A percentile compares a stretch with the other conserved stretches of the same genome.
Evolutionary conservation across 2,329 filamentous ascomycete genomes (phyloP).

Genomic region (Cladophialophora immunda): DNA sequence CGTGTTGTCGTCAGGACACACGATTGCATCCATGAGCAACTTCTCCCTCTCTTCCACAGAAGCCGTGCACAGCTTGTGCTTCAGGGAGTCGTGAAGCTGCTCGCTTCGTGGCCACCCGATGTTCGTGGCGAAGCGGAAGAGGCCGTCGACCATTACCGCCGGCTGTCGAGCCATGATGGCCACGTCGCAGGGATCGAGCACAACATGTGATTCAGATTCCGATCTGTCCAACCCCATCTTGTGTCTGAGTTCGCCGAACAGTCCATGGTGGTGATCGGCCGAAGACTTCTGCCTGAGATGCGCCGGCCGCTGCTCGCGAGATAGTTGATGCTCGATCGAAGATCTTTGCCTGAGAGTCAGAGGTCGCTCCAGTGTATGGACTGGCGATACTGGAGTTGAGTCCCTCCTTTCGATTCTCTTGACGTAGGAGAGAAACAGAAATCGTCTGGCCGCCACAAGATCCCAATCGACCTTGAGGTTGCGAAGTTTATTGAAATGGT

Average conservation of each 20-base stretch:
- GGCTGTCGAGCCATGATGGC: conserved; percentile 35
- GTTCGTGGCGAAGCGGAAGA: conserved; percentile 41
- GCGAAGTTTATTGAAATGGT: conserved; percentile 56
- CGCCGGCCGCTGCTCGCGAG: no score
- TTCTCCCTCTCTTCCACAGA: conserved; percentile 33
- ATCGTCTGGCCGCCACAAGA: conserved; percentile 61
- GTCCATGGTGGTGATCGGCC: conserved; percentile 17
- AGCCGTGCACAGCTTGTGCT: conserved; percentile 38
- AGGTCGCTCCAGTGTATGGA: background rate
- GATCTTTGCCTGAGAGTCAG: background rate
- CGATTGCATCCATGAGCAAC: conserved; percentile 33
- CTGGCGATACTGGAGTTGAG: background rate
- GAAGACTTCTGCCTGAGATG: conserved; percentile 5
- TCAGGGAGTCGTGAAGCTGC: conserved; percentile 35
- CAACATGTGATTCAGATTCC: background rate
- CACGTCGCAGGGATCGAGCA: conserved; percentile 34
- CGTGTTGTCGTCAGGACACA: conserved; percentile 13
- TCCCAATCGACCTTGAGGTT: conserved; percentile 66
- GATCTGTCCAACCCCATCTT: conserved; percentile 17
- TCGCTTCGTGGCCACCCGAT: conserved; percentile 42
- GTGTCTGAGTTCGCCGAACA: conserved; percentile 31
- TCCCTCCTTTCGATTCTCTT: conserved; percentile 31
- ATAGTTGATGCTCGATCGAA: conserved; percentile 8
- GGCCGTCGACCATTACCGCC: conserved; percentile 40
- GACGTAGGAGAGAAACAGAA: conserved; percentile 51